Percentiles rank a stretch among this genome's conserved stretches.
Conservation (phyloP, 305 asterid species). For the Solanum hybrid region DNA sequence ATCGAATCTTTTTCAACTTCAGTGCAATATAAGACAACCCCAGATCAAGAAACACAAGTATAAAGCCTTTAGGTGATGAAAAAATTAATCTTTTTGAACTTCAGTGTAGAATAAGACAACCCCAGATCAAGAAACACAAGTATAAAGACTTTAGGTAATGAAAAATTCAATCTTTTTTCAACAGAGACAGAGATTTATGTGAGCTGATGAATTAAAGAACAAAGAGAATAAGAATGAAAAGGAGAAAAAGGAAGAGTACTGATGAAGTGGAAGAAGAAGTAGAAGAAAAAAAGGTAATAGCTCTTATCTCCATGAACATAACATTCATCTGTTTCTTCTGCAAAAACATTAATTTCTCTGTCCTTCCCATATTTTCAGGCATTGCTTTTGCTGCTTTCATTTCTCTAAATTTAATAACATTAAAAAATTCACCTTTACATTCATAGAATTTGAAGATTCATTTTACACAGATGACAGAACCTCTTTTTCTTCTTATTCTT, state of each 20-base stretch:
- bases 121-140: slow-evolving; percentile 5
- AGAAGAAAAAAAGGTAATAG: slow-evolving; percentile 20
- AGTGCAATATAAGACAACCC: neutral
- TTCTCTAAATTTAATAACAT: slow-evolving; percentile 17
- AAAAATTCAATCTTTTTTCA: slow-evolving; percentile 1
- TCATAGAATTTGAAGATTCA: slow-evolving; percentile 1
- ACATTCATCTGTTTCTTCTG: slow-evolving; percentile 26
- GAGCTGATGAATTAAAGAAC: slow-evolving; percentile 32
- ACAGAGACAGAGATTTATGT: neutral
- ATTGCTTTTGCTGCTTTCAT: slow-evolving; percentile 27
- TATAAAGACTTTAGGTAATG: neutral
- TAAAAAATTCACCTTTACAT: slow-evolving; percentile 30
- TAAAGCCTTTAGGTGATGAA: neutral
- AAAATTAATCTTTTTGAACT: neutral
- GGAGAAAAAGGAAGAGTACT: slow-evolving; percentile 59
- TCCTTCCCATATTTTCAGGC: slow-evolving; percentile 31
- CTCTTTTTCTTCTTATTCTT: neutral
- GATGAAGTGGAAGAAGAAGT: slow-evolving; percentile 18
- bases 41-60: neutral
- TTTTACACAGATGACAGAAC: slow-evolving; percentile 7
- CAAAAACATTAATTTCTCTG: slow-evolving; percentile 17
- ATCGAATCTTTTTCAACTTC: neutral
- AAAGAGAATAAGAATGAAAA: slow-evolving; percentile 76
- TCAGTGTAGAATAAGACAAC: neutral
- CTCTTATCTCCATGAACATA: slow-evolving; percentile 58